Evolutionary conservation across 73 alveolate species (phyloP).

Genomic region (Paraurostyla sp.): DNA sequence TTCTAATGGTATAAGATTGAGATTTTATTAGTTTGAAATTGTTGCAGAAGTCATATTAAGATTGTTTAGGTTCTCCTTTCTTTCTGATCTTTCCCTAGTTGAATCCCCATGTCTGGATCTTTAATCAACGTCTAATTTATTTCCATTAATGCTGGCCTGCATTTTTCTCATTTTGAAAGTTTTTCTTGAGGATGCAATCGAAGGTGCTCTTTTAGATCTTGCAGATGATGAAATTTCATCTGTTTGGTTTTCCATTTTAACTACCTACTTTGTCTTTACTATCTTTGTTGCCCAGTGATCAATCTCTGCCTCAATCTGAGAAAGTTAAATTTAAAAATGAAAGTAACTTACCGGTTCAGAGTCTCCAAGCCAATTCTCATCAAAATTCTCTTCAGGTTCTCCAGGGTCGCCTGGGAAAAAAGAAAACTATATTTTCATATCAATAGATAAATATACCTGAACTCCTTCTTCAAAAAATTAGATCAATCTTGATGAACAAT

Average conservation of each 20-base stretch:
- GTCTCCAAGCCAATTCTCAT: background rate
- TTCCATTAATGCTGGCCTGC: too few relatives aligned
- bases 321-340: background rate
- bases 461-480: slow-evolving; percentile 28
- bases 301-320: background rate
- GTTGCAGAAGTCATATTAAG: background rate
- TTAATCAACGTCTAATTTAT: background rate
- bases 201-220: slow-evolving; percentile 9
- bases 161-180: slow-evolving; percentile 8
- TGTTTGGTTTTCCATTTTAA: slow-evolving; percentile 11
- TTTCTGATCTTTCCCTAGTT: slow-evolving; percentile 4
- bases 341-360: slow-evolving; percentile 34
- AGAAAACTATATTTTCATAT: background rate
- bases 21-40: background rate
- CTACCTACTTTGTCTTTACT: background rate
- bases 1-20: slow-evolving; percentile 1
- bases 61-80: background rate
- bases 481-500: slow-evolving; percentile 14
- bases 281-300: slow-evolving; percentile 55
- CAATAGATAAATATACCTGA: background rate
- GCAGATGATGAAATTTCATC: slow-evolving; percentile 40
- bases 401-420: slow-evolving; percentile 55
- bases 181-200: slow-evolving; percentile 38
- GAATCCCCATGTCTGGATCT: slow-evolving; percentile 12
- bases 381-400: slow-evolving; percentile 33